A percentile compares a stretch with the other conserved stretches of the same genome.
phyloP scores from a whole-genome alignment of 2,329 filamentous ascomycete species.

The Pseudogymnoascus sp. region DNA sequence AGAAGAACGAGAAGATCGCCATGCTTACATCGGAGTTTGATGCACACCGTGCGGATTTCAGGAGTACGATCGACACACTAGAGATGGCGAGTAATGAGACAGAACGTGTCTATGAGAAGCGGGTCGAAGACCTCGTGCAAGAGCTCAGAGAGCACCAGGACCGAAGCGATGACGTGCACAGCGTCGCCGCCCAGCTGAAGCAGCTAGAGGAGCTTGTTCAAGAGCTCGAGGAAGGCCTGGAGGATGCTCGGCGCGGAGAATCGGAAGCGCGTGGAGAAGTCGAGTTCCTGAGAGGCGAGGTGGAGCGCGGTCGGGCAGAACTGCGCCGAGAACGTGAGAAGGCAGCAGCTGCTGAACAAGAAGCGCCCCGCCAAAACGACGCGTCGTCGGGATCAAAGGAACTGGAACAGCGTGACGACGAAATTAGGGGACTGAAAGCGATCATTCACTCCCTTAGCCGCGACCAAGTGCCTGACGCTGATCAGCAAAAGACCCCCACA shows the following conservation, averaged over 20 bases:
- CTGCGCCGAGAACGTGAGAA: slow-evolving; percentile 83
- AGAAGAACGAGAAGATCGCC: slow-evolving; percentile 95
- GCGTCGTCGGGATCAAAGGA: slow-evolving; percentile 57
- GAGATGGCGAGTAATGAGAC: slow-evolving; percentile 95
- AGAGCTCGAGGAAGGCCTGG: slow-evolving; percentile 90
- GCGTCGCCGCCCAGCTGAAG: slow-evolving; percentile 83
- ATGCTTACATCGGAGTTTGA: slow-evolving; percentile 93
- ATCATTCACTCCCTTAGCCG: slow-evolving; percentile 94
- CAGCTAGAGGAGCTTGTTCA: slow-evolving; percentile 94
- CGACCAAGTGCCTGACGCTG: slow-evolving; percentile 44
- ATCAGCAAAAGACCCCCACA: slow-evolving; percentile 27
- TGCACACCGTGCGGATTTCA: slow-evolving; percentile 86
- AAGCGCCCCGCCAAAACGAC: slow-evolving; percentile 33
- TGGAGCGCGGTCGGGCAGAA: slow-evolving; percentile 84
- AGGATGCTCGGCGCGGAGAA: slow-evolving; percentile 88
- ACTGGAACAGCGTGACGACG: slow-evolving; percentile 89
- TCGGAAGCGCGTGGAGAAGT: slow-evolving; percentile 93
- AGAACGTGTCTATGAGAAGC: slow-evolving; percentile 89
- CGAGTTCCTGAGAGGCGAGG: slow-evolving; percentile 89
- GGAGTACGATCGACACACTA: slow-evolving; percentile 92
- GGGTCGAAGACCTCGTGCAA: slow-evolving; percentile 75
- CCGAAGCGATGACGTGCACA: slow-evolving; percentile 80
- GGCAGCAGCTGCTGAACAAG: slow-evolving; percentile 52
- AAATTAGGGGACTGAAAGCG: slow-evolving; percentile 92
- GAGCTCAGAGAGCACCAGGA: slow-evolving; percentile 79